Evolutionary conservation across 345 rosid species (phyloP).

Genomic region (Nasturtium officinale): DNA sequence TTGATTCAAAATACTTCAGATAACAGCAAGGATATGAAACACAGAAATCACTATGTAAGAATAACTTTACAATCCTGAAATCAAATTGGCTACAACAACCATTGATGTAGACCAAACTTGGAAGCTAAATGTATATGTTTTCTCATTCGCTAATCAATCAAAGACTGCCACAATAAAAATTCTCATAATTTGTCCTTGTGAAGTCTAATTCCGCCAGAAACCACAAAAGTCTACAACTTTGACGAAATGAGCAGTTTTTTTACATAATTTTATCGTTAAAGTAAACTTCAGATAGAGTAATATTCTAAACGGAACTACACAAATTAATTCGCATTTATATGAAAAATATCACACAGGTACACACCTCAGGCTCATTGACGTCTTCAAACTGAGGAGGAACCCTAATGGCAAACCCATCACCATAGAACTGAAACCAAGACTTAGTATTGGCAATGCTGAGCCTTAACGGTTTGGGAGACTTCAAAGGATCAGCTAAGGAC

Average conservation of each 20-base stretch:
- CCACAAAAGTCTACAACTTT: slow-evolving; percentile 1
- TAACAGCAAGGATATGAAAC: not conserved
- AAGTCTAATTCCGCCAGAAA: not conserved
- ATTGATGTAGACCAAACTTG: slow-evolving; percentile 5
- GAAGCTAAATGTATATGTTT: not conserved
- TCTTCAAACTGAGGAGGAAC: slow-evolving; percentile 91
- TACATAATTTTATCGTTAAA: not conserved
- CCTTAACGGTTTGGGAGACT: slow-evolving; percentile 52
- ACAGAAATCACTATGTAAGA: not conserved
- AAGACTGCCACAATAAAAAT: no score
- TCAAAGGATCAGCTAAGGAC: slow-evolving; percentile 59
- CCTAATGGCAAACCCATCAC: slow-evolving; percentile 78
- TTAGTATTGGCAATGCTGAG: slow-evolving; percentile 68
- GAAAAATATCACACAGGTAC: slow-evolving; percentile 7
- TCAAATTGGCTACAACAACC: slow-evolving; percentile 14
- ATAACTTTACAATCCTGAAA: not conserved
- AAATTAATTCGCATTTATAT: not conserved
- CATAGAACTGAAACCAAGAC: slow-evolving; percentile 88
- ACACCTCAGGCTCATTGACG: slow-evolving; percentile 84
- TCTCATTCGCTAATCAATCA: no score
- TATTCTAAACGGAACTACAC: not conserved
- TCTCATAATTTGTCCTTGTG: not conserved
- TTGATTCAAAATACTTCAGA: not conserved
- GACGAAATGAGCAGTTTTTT: not conserved
- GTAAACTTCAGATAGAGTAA: slow-evolving; percentile 13